Evolutionary conservation across 306 rosid genomes (phyloP).

Genomic region (Trifolium fragiferum): DNA sequence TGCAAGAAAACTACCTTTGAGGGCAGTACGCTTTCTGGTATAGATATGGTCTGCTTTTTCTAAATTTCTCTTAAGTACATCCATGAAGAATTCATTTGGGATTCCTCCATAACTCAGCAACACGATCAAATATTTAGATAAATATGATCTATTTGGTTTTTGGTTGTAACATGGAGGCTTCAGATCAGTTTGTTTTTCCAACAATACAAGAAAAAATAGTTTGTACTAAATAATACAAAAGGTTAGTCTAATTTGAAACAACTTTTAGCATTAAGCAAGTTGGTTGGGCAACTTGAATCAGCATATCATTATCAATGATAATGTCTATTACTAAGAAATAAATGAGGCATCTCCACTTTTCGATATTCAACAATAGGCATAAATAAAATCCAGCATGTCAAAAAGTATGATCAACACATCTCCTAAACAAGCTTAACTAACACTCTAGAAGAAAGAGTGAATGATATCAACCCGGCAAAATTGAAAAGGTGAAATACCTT

Average conservation of each 20-base stretch:
- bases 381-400: not conserved
- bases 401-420: not conserved
- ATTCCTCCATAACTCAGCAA: constrained; percentile 87
- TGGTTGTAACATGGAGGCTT: constrained; percentile 56
- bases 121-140: constrained; percentile 64
- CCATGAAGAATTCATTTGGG: constrained; percentile 66
- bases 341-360: no score
- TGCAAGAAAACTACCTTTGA: constrained; percentile 55
- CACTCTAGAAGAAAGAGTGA: not conserved
- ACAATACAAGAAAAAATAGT: constrained; percentile 20
- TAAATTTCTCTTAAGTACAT: constrained; percentile 53
- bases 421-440: constrained; percentile 3
- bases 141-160: constrained; percentile 51
- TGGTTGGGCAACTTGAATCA: constrained; percentile 27
- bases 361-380: not conserved
- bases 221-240: constrained; percentile 4
- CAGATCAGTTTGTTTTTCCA: constrained; percentile 35
- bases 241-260: constrained; percentile 14
- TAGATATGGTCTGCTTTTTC: constrained; percentile 49
- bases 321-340: not conserved
- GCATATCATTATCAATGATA: constrained; percentile 5
- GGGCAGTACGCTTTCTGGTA: constrained; percentile 62
- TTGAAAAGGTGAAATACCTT: constrained; percentile 53
- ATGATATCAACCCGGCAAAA: not conserved
- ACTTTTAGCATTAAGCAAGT: not conserved